Evolutionary conservation across 768 basidiomycete genomes (phyloP).

Genomic region (Hygrocybe coccinea): DNA sequence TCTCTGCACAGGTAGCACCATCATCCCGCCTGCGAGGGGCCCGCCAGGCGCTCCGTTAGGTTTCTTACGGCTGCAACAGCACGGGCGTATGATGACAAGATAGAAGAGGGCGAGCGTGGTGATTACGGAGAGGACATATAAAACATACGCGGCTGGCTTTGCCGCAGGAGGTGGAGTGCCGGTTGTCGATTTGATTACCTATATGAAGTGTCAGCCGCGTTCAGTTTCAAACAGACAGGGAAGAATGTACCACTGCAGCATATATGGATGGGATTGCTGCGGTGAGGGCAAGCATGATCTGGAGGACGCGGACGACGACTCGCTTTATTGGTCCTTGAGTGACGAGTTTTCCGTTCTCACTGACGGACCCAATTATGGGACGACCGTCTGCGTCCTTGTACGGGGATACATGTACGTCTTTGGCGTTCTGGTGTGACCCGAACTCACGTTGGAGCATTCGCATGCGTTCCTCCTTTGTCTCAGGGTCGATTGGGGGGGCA

Average conservation of each 20-base stretch:
- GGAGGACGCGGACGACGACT: slow-evolving; percentile 41
- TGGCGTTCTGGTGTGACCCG: slow-evolving; percentile 32
- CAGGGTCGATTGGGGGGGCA: slow-evolving; percentile 39
- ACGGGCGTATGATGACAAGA: slow-evolving; percentile 55
- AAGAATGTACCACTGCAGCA: slow-evolving; percentile 50
- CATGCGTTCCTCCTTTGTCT: slow-evolving; percentile 63
- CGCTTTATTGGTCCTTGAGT: slow-evolving; percentile 63
- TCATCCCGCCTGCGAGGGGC: slow-evolving; percentile 40
- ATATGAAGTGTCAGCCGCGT: slow-evolving; percentile 9
- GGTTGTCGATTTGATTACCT: slow-evolving; percentile 52
- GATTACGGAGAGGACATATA: slow-evolving; percentile 54
- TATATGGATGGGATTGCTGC: slow-evolving; percentile 57
- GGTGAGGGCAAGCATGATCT: slow-evolving; percentile 47
- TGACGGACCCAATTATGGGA: slow-evolving; percentile 53
- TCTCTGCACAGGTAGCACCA: slow-evolving; percentile 61
- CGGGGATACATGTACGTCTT: slow-evolving; percentile 6
- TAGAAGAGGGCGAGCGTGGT: slow-evolving; percentile 49
- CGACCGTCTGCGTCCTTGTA: slow-evolving; percentile 43
- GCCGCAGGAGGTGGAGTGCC: slow-evolving; percentile 51
- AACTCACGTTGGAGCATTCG: slow-evolving; percentile 71
- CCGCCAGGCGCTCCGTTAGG: slow-evolving; percentile 16
- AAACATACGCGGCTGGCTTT: slow-evolving; percentile 48
- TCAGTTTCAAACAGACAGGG: not conserved
- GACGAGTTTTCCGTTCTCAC: slow-evolving; percentile 52
- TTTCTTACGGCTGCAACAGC: slow-evolving; percentile 41